Evolutionary conservation across 1,284 basidiomycete species (phyloP).

Genomic region (Trametes pubescens): DNA sequence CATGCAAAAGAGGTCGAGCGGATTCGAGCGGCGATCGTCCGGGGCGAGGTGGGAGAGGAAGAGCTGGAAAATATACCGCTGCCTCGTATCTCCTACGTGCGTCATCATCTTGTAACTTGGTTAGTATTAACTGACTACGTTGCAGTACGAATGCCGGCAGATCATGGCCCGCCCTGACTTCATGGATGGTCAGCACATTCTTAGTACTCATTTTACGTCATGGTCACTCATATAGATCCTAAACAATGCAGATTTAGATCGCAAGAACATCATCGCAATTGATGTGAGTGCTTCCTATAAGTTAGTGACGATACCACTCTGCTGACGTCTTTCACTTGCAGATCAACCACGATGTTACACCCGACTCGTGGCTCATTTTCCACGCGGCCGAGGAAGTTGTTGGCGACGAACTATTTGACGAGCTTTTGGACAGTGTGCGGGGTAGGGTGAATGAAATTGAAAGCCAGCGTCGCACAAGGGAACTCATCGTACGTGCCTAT

Average conservation of each 20-base stretch:
- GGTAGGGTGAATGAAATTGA: slow-evolving; percentile 80
- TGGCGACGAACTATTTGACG: slow-evolving; percentile 76
- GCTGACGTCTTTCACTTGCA: slow-evolving; percentile 39
- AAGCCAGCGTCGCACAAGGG: slow-evolving; percentile 72
- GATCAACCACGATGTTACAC: slow-evolving; percentile 80
- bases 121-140: slow-evolving; percentile 19
- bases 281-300: slow-evolving; percentile 61
- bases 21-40: slow-evolving; percentile 48
- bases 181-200: slow-evolving; percentile 61
- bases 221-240: not conserved
- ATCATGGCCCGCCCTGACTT: slow-evolving; percentile 89
- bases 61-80: slow-evolving; percentile 55
- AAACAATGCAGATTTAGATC: slow-evolving; percentile 60
- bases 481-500: slow-evolving; percentile 63
- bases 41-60: slow-evolving; percentile 46
- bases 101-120: slow-evolving; percentile 32
- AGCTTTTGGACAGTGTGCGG: slow-evolving; percentile 72
- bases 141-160: slow-evolving; percentile 68
- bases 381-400: slow-evolving; percentile 76
- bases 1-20: slow-evolving; percentile 58
- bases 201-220: not conserved
- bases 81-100: slow-evolving; percentile 69
- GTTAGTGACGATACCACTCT: not conserved
- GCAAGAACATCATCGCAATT: slow-evolving; percentile 76
- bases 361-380: slow-evolving; percentile 80